phyloP scores from a whole-genome alignment of 2,329 filamentous ascomycete species.

The Ciborinia camelliae region DNA sequence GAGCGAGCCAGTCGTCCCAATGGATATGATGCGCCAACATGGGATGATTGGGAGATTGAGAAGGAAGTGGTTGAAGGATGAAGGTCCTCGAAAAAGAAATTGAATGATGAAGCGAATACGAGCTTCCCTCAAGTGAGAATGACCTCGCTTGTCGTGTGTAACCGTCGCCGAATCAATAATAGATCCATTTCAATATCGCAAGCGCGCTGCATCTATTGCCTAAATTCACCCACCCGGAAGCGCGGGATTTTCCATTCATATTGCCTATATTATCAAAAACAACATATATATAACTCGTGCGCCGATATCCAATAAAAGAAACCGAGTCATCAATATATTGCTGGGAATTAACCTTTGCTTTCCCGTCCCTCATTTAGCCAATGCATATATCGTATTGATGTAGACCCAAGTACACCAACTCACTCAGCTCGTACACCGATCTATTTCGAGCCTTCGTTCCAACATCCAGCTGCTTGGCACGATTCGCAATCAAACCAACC shows the following conservation, averaged over 20 bases:
- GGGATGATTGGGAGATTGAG: slow-evolving; percentile 39
- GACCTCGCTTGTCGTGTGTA: slow-evolving; percentile 13
- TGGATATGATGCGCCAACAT: slow-evolving; percentile 48
- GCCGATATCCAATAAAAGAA: not conserved
- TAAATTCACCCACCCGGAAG: slow-evolving; percentile 15
- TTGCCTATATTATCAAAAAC: slow-evolving; percentile 1
- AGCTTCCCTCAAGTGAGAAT: not conserved
- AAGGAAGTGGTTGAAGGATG: slow-evolving; percentile 29
- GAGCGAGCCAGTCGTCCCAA: slow-evolving; percentile 44
- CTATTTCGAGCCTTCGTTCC: not conserved
- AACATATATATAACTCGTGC: not conserved
- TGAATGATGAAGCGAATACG: not conserved
- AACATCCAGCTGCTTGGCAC: not conserved
- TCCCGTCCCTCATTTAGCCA: slow-evolving; percentile 4
- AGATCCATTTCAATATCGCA: slow-evolving; percentile 7
- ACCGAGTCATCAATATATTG: not conserved
- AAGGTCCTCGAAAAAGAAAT: not conserved
- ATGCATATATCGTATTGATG: not conserved
- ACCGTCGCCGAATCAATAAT: not conserved
- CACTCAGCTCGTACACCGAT: not conserved
- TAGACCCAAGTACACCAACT: not conserved
- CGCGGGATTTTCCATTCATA: slow-evolving; percentile 12
- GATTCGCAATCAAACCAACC: not conserved
- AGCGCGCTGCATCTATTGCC: slow-evolving; percentile 15
- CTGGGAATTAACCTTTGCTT: not conserved